Conservation (phyloP, 108 stramenopile species). For the Aureococcus anophagefferens region DNA sequence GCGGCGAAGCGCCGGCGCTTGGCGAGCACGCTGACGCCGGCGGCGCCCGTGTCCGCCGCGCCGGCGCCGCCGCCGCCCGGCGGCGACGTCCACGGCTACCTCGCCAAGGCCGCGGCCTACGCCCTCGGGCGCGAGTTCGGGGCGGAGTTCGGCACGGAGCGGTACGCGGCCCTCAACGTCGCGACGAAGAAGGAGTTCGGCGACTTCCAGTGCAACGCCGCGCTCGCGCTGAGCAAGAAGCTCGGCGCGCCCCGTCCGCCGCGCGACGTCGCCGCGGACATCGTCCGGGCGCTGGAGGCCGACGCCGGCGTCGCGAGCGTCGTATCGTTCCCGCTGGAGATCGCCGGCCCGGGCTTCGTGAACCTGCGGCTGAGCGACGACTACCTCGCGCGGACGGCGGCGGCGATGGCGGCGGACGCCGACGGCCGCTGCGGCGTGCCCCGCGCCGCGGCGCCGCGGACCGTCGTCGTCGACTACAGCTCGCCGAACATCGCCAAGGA, state of each 20-base stretch:
- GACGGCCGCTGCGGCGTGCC: background rate
- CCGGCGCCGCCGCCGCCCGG: too few relatives aligned
- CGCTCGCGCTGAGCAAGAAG: constrained; percentile 54
- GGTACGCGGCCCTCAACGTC: constrained; percentile 60
- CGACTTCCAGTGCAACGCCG: constrained; percentile 91
- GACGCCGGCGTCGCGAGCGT: constrained; percentile 10
- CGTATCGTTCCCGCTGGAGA: constrained; percentile 28
- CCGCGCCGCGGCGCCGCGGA: background rate
- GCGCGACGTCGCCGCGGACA: constrained; percentile 18
- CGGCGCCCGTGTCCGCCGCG: too few relatives aligned
- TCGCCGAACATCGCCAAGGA: constrained; percentile 99
- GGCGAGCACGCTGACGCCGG: too few relatives aligned
- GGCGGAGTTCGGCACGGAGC: too few relatives aligned
- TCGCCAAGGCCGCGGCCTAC: too few relatives aligned
- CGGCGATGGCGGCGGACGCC: constrained; percentile 53
- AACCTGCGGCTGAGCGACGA: constrained; percentile 68
- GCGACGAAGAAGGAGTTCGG: constrained; percentile 73
- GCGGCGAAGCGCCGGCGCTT: too few relatives aligned
- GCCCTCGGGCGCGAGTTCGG: too few relatives aligned
- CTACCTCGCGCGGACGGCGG: constrained; percentile 51
- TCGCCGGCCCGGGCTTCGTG: constrained; percentile 82
- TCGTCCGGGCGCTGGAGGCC: constrained; percentile 56
- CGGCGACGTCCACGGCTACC: too few relatives aligned
- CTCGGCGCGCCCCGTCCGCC: constrained; percentile 32
- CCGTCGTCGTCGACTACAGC: constrained; percentile 76